Base-by-base conservation (phyloP, 352 stramenopile genomes). In the Pythium dissimile region DNA sequence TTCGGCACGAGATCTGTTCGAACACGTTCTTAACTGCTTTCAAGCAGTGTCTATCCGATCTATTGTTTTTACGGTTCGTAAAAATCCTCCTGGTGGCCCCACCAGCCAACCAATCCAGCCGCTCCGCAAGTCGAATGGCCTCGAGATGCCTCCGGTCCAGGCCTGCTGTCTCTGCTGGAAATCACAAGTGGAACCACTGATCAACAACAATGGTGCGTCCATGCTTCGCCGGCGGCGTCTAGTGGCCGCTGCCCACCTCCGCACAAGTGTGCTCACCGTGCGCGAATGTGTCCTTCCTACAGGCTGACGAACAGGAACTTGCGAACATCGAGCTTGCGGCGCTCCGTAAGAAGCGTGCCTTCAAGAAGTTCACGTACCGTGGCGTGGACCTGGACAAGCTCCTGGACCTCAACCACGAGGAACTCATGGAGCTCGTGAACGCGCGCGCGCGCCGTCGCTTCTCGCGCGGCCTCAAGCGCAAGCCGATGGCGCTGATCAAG, bases 351-450 rank as follows among this genome's bases (percentile, higher is more conserved):
- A 99, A 99, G 89, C 95, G 97, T 71, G 95, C 96, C 65, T 99
- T 99, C 94, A 98, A 98, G 78, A 99, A 99, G 86, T 99, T 99
- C 77, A 99, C 95, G 69, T 99, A 97, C 93, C 94, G 97, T 73
- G 97, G 97, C 65, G 94, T 99, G 62, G 97, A 99, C 77, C 84
- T 99, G 26, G 97, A 99, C 74, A 98, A 98, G 83, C 88, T 99
- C 35, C 81, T 99, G 30, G 97, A 99, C 86, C 82, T 99, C 66
- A 98, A 97, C 85, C 97, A 98, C 77, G 97, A 99, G 80, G 97
- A 99, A 77, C 92, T 99, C 54, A 98, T 99, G 95, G 95, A 99
- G 67, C 80, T 99, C 64, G 93, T 99, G 56, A 94, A 95, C 75
- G 80, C 92, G 28, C 95, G 97, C 64, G 90, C 94, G 23, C 95